Percentiles rank a stretch among this genome's conserved stretches.
Conservation (phyloP, 2,329 filamentous ascomycete genomes). For the Pseudogymnoascus sp. region DNA sequence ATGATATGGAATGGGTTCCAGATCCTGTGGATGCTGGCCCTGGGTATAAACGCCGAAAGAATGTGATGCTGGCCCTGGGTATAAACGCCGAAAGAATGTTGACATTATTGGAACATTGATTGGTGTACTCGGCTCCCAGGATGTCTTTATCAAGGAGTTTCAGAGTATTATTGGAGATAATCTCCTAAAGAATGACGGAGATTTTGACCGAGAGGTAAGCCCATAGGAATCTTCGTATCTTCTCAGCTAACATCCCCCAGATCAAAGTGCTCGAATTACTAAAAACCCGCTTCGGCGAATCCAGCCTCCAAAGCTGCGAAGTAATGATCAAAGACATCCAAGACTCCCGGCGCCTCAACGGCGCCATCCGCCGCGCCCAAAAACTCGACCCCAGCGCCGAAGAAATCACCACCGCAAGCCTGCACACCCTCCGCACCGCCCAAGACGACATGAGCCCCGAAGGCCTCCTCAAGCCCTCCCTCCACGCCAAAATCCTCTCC, state of each 20-base stretch:
- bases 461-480: conserved; percentile 34
- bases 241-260: conserved; percentile 27
- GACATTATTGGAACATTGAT: conserved; percentile 91
- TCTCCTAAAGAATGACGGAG: conserved; percentile 57
- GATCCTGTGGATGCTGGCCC: conserved; percentile 89
- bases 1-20: conserved; percentile 88
- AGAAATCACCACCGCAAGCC: conserved; percentile 21
- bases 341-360: conserved; percentile 71
- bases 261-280: conserved; percentile 77
- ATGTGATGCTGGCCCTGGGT: conserved; percentile 84
- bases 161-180: conserved; percentile 83
- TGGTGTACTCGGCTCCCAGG: conserved; percentile 78
- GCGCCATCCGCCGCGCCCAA: conserved; percentile 51
- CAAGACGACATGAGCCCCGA: conserved; percentile 30
- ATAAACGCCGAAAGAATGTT: conserved; percentile 78
- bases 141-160: conserved; percentile 90
- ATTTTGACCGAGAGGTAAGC: conserved; percentile 63
- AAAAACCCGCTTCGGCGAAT: conserved; percentile 81
- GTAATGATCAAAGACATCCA: conserved; percentile 95
- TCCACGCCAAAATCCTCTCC: conserved; percentile 81
- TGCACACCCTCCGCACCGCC: conserved; percentile 18
- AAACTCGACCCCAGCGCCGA: conserved; percentile 29
- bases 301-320: conserved; percentile 82
- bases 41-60: conserved; percentile 83
- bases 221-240: conserved; percentile 4